Conservation (phyloP, 306 rosid genomes). For the Inga laurina region DNA sequence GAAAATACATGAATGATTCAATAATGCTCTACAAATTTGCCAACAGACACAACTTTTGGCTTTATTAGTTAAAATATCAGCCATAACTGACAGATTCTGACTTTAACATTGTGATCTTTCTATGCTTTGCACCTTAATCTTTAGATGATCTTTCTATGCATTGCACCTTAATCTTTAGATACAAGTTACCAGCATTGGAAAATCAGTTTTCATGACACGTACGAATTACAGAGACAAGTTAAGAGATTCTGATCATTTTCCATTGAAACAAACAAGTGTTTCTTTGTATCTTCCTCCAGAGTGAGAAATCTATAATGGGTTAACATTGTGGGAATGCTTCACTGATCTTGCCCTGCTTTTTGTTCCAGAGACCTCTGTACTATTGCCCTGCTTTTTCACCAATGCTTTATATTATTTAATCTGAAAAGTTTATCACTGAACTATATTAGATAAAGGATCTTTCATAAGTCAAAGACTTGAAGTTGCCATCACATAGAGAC, state of each 20-base stretch:
- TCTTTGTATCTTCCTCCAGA: not conserved
- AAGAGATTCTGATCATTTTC: not conserved
- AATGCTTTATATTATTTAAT: not conserved
- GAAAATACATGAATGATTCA: not conserved
- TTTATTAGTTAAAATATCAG: not conserved
- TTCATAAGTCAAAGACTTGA: not conserved
- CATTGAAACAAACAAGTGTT: not conserved
- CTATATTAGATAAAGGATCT: not conserved
- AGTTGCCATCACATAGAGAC: not conserved
- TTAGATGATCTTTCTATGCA: not conserved
- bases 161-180: not conserved
- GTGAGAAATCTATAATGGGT: not conserved
- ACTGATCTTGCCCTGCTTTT: not conserved
- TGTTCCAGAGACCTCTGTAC: not conserved
- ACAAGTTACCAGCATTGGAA: not conserved
- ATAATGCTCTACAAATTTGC: not conserved
- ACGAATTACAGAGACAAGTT: not conserved
- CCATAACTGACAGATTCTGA: not conserved
- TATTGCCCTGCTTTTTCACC: not conserved
- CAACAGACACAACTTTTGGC: not conserved
- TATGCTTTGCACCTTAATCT: not conserved
- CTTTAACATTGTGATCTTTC: not conserved
- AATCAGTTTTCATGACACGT: not conserved
- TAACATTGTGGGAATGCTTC: not conserved
- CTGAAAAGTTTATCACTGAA: not conserved